Conservation (phyloP, 2,329 filamentous ascomycete species). For the Exophiala mesophila region DNA sequence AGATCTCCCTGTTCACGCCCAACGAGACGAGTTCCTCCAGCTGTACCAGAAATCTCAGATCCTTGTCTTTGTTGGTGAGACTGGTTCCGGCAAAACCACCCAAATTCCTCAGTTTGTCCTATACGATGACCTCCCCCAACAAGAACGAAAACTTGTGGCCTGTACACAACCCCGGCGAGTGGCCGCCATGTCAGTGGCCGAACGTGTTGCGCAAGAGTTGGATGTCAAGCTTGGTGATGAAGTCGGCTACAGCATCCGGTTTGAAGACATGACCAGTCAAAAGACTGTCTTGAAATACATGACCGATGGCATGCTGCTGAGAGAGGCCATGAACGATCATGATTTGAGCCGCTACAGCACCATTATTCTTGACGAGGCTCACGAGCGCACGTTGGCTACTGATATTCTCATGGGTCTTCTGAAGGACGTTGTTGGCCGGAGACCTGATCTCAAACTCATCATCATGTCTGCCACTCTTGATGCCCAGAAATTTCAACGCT, state of each 20-base stretch:
- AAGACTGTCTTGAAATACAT: constrained; percentile 98
- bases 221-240: constrained; percentile 89
- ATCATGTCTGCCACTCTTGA: constrained; percentile 99
- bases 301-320: constrained; percentile 97
- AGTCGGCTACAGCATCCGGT: constrained; percentile 97
- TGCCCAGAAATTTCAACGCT: constrained; percentile 94
- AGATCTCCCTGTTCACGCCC: constrained; percentile 84
- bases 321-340: constrained; percentile 95
- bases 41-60: constrained; percentile 94
- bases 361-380: constrained; percentile 97
- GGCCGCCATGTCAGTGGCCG: constrained; percentile 95
- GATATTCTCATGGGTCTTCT: constrained; percentile 96
- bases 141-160: constrained; percentile 81
- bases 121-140: constrained; percentile 89
- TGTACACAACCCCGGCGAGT: constrained; percentile 98
- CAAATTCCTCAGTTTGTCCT: constrained; percentile 98
- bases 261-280: constrained; percentile 86
- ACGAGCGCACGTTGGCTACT: constrained; percentile 94
- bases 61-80: constrained; percentile 97
- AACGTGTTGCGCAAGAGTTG: constrained; percentile 96
- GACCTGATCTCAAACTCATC: constrained; percentile 92
- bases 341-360: constrained; percentile 88
- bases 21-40: constrained; percentile 87
- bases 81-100: constrained; percentile 97
- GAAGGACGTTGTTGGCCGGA: constrained; percentile 77